Evolutionary conservation across 306 rosid genomes (phyloP), one percentile per base, ranked within the genome.

Genomic region (Acmispon strigosus): DNA sequence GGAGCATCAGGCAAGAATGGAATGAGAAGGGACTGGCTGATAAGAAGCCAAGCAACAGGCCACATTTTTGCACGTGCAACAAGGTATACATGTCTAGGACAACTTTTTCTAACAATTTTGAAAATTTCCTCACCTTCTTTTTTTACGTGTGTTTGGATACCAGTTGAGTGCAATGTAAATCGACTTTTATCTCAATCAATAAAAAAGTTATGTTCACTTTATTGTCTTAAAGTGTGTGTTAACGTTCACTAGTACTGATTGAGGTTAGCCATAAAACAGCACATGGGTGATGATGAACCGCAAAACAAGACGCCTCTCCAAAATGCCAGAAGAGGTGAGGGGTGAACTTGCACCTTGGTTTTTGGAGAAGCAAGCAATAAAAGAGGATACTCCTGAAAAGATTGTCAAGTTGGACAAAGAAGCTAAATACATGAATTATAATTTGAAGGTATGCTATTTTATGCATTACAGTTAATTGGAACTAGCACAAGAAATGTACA

Each of bases 271-370:
- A 44, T 65, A 57, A 75, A 83, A 80, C 92, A 93, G 98, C 84
- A 90, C 90, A 27, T 93, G 98, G 97, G 98, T 90, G 83, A 93
- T 87, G 96, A 93, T 93, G 98, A 90, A 93, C 86, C 84, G 78
- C 71, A 79, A 82, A 65, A 87, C 98, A 73, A 87, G 98, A 60
- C 97, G 98, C 71, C 96, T 90, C 60, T 93, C 97, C 2, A 90
- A 90, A 80, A 81, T 90, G 84, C 97, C 97, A 47, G 90, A 90
- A 72, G 98, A 86, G 49, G 98, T 88, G 69, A 90, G 97, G 79
- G 78, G 63, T 43, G 98, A 93, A 78, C 66, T 93, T 65, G 62
- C 87, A 34, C 98, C 98, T 54, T 93, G 98, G 98, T 90, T 88
- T 24, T 83, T 90, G 50, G 86, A 82, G 64, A 93, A 90, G 69